Base-by-base conservation (phyloP, 2,329 filamentous ascomycete genomes). In the Chaetomium strumarium region DNA sequence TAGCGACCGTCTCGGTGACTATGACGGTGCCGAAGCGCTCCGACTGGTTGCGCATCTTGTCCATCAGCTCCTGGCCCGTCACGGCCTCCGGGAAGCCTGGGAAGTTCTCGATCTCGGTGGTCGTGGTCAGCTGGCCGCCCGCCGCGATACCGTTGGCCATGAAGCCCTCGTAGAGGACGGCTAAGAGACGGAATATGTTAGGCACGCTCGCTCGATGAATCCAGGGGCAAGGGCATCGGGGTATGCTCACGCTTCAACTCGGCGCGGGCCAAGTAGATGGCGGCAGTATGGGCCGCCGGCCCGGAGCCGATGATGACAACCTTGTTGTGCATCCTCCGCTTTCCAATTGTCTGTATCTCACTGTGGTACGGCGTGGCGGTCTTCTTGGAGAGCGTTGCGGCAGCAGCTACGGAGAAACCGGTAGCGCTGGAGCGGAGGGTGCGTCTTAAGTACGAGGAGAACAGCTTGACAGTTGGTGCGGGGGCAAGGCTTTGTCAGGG, bases 61-160 rank as follows among this genome's bases (percentile, higher is more conserved):
- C 92, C 93, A 99, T 99, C 61, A 99, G 77, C 66, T 90, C 86
- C 52, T 80, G 73, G 61, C 93, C 93, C 72, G 90, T 87, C 69
- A 99, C 90, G 58, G 86, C 88, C 64, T 88, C 81, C 65, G 88
- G 87, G 75, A 97, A 99, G 44, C 93, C 93, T 24, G 93, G 93
- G 73, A 86, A 99, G 80, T 99, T 99, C 78, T 99, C 93, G 55
- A 99, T 84, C 62, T 99, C 95, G 65, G 95, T 97, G 51, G 93
- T 99, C 24, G 95, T 99, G 51, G 95, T 99, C 62, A 99, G 80
- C 78, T 99, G 93, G 53, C 93, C 93, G 62, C 93, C 93, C 41
- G 93, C 90, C 7, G 93, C 93, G 64, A 95, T 95, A 66, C 92
- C 93, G 67, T 96, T 93, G 64, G 93, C 93, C 70, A 99, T 84